phyloP scores from a whole-genome alignment of 768 basidiomycete genomes.

The Lanmaoa pseudosensibilis region DNA sequence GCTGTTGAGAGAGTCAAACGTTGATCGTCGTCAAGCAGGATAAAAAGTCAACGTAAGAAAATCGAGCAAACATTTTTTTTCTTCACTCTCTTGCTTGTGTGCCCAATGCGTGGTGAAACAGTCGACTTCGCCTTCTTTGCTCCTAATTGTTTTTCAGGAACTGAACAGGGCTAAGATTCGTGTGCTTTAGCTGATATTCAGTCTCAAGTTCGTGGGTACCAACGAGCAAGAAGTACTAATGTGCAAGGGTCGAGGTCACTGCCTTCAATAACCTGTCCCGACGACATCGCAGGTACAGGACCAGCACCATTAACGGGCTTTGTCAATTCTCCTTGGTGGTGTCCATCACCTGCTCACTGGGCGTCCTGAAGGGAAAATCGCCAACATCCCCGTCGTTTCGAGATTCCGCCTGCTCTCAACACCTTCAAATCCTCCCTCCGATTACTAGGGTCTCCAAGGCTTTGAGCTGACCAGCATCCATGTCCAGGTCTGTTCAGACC shows the following conservation, averaged over 20 bases:
- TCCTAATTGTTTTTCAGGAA: background rate
- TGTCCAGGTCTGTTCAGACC: background rate
- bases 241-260: background rate
- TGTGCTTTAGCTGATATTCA: background rate
- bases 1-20: background rate
- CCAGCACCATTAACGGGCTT: background rate
- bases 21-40: background rate
- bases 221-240: background rate
- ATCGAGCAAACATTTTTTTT: no score
- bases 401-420: background rate
- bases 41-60: background rate
- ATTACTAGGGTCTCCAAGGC: background rate
- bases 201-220: background rate
- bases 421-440: background rate
- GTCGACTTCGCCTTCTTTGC: background rate
- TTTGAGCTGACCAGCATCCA: background rate
- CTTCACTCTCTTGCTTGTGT: background rate
- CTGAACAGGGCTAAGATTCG: background rate
- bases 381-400: background rate
- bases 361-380: background rate
- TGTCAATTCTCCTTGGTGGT: background rate
- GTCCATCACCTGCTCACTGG: background rate
- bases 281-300: background rate
- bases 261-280: background rate
- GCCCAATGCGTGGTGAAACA: background rate